A percentile compares a stretch with the other conserved stretches of the same genome.
Conservation (phyloP, 2,329 filamentous ascomycete species). For the Neonectria magnoliae region DNA sequence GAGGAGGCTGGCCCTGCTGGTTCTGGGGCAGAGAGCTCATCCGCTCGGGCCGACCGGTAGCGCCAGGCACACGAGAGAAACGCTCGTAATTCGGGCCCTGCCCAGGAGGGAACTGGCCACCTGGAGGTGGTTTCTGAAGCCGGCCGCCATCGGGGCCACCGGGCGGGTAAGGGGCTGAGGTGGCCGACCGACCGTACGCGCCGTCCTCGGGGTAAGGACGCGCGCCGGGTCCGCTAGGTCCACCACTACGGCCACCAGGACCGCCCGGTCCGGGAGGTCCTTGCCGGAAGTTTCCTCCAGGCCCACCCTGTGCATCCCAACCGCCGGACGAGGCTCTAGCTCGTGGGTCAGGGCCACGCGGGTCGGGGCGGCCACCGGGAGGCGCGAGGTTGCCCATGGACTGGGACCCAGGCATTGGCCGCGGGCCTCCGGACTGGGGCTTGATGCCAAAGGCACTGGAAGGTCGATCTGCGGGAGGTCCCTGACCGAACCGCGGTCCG, state of each 20-base stretch:
- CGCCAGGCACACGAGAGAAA: constrained; percentile 46
- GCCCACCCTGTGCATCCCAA: constrained; percentile 53
- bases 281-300: not conserved
- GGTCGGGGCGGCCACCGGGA: constrained; percentile 44
- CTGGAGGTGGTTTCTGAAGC: constrained; percentile 41
- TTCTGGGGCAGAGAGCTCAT: constrained; percentile 45
- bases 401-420: constrained; percentile 54
- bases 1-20: constrained; percentile 17
- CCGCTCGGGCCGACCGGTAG: constrained; percentile 45
- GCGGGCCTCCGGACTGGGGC: constrained; percentile 50
- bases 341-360: constrained; percentile 49
- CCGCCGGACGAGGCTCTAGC: constrained; percentile 56
- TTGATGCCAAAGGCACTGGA: constrained; percentile 65
- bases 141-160: constrained; percentile 48
- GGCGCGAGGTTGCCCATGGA: constrained; percentile 59
- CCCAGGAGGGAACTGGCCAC: constrained; percentile 35
- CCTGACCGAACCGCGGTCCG: constrained; percentile 60
- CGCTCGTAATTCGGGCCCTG: constrained; percentile 44
- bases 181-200: constrained; percentile 33
- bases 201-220: constrained; percentile 42
- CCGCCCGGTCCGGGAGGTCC: constrained; percentile 34
- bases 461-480: constrained; percentile 59
- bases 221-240: constrained; percentile 31
- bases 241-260: constrained; percentile 42
- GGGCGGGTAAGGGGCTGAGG: constrained; percentile 39